These are phyloP conservation scores for Gentiana macrophylla DNA, from an alignment of 257 asterid species.

Conservation along the genomic window DNA sequence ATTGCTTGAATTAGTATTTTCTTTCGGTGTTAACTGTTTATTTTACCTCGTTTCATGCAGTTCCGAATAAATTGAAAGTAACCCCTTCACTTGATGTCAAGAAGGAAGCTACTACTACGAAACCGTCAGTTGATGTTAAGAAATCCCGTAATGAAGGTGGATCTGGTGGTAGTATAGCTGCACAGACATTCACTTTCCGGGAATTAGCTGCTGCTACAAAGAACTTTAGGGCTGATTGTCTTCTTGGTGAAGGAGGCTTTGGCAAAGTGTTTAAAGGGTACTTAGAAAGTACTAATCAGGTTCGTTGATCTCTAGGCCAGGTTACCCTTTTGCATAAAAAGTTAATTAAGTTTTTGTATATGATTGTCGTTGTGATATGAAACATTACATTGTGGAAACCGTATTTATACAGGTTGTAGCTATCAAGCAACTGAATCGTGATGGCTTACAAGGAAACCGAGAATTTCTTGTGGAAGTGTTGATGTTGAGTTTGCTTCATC, in stretches of 20 bases:
- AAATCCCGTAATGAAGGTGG: conserved; percentile 39
- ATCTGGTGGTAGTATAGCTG: conserved; percentile 66
- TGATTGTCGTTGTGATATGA: background rate
- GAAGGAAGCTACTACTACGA: conserved; percentile 28
- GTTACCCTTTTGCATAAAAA: too few relatives aligned
- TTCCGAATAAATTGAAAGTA: conserved; percentile 23
- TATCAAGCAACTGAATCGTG: conserved; percentile 63
- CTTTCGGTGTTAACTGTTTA: background rate
- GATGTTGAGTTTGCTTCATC: conserved; percentile 71
- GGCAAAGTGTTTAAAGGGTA: conserved; percentile 76
- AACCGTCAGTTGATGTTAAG: too few relatives aligned
- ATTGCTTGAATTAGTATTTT: background rate
- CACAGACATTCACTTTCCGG: conserved; percentile 73
- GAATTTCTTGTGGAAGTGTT: conserved; percentile 73
- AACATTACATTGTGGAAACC: background rate
- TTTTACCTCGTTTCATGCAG: background rate
- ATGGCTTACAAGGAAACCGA: conserved; percentile 73
- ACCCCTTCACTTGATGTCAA: conserved; percentile 37
- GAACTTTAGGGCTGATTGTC: conserved; percentile 74
- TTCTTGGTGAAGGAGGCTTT: conserved; percentile 84
- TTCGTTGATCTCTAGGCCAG: conserved; percentile 4
- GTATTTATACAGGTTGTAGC: conserved; percentile 45
- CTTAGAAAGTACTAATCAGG: conserved; percentile 72
- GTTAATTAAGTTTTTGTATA: too few relatives aligned
- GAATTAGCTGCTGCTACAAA: conserved; percentile 84